A percentile compares a stretch with the other conserved stretches of the same genome.
phyloP scores from a whole-genome alignment of 2,329 filamentous ascomycete genomes.

The Aspergillus fructus region DNA sequence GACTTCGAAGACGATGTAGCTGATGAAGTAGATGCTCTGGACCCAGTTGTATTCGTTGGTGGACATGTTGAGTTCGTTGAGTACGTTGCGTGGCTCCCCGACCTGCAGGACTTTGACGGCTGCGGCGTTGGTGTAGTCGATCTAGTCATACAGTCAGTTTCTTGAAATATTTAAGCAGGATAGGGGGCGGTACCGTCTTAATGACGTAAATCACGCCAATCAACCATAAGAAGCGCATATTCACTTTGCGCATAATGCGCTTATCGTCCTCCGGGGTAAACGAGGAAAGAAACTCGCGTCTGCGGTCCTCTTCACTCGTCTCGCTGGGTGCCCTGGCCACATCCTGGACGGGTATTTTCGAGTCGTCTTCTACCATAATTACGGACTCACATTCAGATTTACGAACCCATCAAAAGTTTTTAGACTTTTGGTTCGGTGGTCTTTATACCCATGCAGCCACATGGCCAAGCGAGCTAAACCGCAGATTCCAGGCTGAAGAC shows the following conservation, averaged over 20 bases:
- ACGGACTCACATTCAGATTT: too few species aligned
- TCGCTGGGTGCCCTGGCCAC: neutral
- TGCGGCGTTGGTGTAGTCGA: constrained; percentile 16
- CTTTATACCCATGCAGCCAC: neutral
- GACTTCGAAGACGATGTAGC: constrained; percentile 17
- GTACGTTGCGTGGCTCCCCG: constrained; percentile 9
- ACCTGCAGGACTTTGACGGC: constrained; percentile 15
- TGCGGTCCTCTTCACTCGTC: constrained; percentile 4
- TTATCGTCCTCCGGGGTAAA: constrained; percentile 15
- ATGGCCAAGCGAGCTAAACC: neutral
- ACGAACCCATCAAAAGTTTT: too few species aligned
- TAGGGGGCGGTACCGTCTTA: constrained; percentile 4
- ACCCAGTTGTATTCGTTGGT: constrained; percentile 17
- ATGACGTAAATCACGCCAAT: constrained; percentile 16
- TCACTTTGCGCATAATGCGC: constrained; percentile 11
- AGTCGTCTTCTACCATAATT: neutral
- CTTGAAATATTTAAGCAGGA: too few species aligned
- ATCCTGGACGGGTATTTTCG: neutral
- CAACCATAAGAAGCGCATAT: constrained; percentile 10
- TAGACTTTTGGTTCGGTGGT: too few species aligned
- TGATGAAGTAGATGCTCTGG: constrained; percentile 18
- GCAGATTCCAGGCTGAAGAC: too few species aligned
- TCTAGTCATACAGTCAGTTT: neutral
- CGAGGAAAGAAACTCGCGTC: constrained; percentile 9
- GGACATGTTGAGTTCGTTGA: constrained; percentile 9